Percentiles rank a stretch among this genome's conserved stretches.
phyloP scores from a whole-genome alignment of 2,329 filamentous ascomycete species.

The Colletotrichum godetiae region DNA sequence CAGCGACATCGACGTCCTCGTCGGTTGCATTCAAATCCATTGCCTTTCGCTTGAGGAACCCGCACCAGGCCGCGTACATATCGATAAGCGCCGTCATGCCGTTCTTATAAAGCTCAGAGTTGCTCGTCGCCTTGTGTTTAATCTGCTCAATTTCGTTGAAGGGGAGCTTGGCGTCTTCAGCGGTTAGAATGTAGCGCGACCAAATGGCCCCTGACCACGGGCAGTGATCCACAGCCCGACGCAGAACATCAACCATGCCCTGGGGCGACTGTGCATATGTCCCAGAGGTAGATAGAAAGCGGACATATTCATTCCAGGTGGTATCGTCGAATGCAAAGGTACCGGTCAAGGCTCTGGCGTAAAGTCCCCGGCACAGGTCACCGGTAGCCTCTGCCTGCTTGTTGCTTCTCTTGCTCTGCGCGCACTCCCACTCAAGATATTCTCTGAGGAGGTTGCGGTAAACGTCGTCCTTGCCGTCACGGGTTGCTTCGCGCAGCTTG shows the following conservation, averaged over 20 bases:
- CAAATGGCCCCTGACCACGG: slow-evolving; percentile 93
- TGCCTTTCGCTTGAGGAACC: slow-evolving; percentile 87
- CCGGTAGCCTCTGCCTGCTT: slow-evolving; percentile 57
- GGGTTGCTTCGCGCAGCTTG: slow-evolving; percentile 68
- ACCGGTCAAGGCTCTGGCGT: slow-evolving; percentile 78
- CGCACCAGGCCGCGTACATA: slow-evolving; percentile 94
- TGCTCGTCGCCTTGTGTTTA: slow-evolving; percentile 91
- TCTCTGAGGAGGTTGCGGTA: slow-evolving; percentile 66
- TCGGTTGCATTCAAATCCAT: slow-evolving; percentile 79
- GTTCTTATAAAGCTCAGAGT: slow-evolving; percentile 84
- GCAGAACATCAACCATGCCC: slow-evolving; percentile 75
- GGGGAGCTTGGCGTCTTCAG: slow-evolving; percentile 80
- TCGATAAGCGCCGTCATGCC: slow-evolving; percentile 91
- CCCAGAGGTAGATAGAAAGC: slow-evolving; percentile 72
- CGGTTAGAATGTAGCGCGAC: slow-evolving; percentile 87
- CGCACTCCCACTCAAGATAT: slow-evolving; percentile 89
- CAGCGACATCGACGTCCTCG: slow-evolving; percentile 88
- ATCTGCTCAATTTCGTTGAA: slow-evolving; percentile 88
- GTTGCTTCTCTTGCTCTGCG: slow-evolving; percentile 66
- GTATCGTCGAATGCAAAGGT: slow-evolving; percentile 79
- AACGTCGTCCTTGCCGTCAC: slow-evolving; percentile 65
- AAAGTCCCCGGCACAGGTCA: slow-evolving; percentile 73
- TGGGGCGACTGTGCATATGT: slow-evolving; percentile 51
- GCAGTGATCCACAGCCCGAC: slow-evolving; percentile 88
- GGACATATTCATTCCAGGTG: slow-evolving; percentile 86